Conservation (phyloP, 371 early-diverging fungal species). For the Actinomucor elegans region DNA sequence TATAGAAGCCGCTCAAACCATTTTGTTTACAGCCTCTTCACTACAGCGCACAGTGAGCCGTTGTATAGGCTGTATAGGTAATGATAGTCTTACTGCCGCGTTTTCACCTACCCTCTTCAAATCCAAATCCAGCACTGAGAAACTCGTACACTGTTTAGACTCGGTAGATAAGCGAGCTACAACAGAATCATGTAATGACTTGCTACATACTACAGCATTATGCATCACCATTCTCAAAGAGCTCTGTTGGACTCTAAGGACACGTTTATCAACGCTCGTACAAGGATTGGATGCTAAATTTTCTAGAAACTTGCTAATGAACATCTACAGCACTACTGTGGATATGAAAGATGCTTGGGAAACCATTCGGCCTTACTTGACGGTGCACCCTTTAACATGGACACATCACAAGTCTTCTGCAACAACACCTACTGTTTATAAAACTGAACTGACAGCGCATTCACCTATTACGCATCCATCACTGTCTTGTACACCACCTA, state of each 20-base stretch:
- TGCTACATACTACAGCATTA: conserved; percentile 9
- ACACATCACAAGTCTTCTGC: neutral
- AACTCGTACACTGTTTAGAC: conserved; percentile 14
- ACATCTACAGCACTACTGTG: conserved; percentile 49
- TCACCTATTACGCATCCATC: conserved; percentile 22
- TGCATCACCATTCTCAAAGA: conserved; percentile 28
- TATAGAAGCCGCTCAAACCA: conserved; percentile 31
- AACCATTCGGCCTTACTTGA: conserved; percentile 25
- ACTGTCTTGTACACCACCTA: conserved; percentile 3
- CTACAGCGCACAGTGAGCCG: conserved; percentile 28
- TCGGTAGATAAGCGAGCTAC: conserved; percentile 3
- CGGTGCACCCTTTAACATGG: conserved; percentile 12
- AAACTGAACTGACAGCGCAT: conserved; percentile 19
- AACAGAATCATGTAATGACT: conserved; percentile 8
- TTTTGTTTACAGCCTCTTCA: conserved; percentile 30
- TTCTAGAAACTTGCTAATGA: conserved; percentile 44
- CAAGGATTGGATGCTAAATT: conserved; percentile 43
- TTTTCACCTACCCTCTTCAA: conserved; percentile 24
- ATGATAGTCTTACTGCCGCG: conserved; percentile 20
- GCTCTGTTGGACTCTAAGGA: conserved; percentile 20
- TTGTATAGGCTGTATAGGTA: conserved; percentile 23
- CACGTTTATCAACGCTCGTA: conserved; percentile 25
- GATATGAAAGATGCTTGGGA: conserved; percentile 58
- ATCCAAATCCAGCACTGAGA: conserved; percentile 22
- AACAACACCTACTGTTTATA: neutral